phyloP scores from a whole-genome alignment of 306 rosid species.

The Malus sylvestris region DNA sequence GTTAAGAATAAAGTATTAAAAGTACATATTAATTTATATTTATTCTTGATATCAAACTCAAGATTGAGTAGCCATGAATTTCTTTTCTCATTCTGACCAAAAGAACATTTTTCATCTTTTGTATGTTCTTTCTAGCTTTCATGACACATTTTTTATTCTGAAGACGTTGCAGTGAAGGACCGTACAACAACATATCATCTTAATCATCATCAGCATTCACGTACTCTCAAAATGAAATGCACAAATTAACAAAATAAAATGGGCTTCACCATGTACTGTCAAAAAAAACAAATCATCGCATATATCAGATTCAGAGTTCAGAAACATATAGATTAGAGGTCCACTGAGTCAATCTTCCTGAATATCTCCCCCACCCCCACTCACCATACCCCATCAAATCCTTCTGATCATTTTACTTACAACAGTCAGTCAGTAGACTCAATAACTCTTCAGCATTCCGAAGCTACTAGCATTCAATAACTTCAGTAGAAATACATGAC shows the following conservation, averaged over 20 bases:
- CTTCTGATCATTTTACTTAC: conserved; percentile 50
- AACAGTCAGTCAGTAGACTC: conserved; percentile 27
- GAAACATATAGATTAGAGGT: conserved; percentile 14
- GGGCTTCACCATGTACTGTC: conserved; percentile 47
- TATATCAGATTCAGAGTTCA: conserved; percentile 9
- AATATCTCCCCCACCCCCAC: conserved; percentile 24
- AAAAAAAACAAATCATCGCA: conserved; percentile 26
- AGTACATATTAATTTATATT: too few species aligned
- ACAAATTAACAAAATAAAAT: conserved; percentile 24
- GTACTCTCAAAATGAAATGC: conserved; percentile 34
- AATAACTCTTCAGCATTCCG: not conserved
- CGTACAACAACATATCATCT: conserved; percentile 29
- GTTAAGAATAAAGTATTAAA: too few species aligned
- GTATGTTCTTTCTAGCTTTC: conserved; percentile 26
- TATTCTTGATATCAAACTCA: too few species aligned
- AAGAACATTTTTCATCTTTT: too few species aligned
- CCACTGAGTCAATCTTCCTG: not conserved
- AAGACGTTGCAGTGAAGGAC: conserved; percentile 3
- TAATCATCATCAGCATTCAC: not conserved
- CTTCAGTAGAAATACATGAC: conserved; percentile 39
- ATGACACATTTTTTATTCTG: conserved; percentile 14
- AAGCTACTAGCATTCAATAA: not conserved
- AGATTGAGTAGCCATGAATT: too few species aligned
- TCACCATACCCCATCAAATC: conserved; percentile 71
- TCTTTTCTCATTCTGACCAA: too few species aligned